phyloP scores from a whole-genome alignment of 2,329 filamentous ascomycete genomes.

The Neonectria sp. region DNA sequence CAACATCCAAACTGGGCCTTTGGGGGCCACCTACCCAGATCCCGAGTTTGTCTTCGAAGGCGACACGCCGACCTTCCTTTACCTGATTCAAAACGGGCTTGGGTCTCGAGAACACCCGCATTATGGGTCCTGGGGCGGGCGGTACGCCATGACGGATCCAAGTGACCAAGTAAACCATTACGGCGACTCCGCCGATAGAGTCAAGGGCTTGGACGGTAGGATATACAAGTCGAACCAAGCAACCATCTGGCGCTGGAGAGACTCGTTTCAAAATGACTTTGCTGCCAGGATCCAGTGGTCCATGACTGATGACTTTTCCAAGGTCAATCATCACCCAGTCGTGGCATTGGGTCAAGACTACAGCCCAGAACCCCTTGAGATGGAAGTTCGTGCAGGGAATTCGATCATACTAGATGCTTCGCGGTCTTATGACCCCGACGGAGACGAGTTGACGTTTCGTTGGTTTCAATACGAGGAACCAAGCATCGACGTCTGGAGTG shows the following conservation, averaged over 20 bases:
- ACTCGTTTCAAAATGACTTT: constrained; percentile 58
- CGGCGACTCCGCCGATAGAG: constrained; percentile 47
- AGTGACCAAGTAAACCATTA: constrained; percentile 43
- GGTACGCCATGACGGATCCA: constrained; percentile 55
- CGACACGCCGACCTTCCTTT: constrained; percentile 65
- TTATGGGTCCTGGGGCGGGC: constrained; percentile 65
- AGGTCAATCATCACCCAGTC: constrained; percentile 64
- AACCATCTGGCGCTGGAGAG: constrained; percentile 59
- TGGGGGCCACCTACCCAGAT: constrained; percentile 62
- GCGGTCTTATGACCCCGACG: constrained; percentile 62
- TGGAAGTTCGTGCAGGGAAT: constrained; percentile 57
- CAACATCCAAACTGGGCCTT: constrained; percentile 64
- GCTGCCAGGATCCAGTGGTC: constrained; percentile 59
- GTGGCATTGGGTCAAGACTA: constrained; percentile 57
- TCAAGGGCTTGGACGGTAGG: constrained; percentile 46
- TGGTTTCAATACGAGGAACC: constrained; percentile 65
- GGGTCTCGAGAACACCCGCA: constrained; percentile 60
- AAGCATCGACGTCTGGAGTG: constrained; percentile 55
- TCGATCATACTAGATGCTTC: constrained; percentile 60
- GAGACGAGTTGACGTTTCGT: constrained; percentile 58
- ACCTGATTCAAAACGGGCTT: constrained; percentile 49
- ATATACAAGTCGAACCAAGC: constrained; percentile 48
- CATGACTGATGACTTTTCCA: constrained; percentile 42
- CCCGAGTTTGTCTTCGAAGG: constrained; percentile 66
- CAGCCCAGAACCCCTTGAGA: constrained; percentile 54